Evolutionary conservation across 2,329 filamentous ascomycete genomes (phyloP).

Genomic region (Dactylellina leptospora): DNA sequence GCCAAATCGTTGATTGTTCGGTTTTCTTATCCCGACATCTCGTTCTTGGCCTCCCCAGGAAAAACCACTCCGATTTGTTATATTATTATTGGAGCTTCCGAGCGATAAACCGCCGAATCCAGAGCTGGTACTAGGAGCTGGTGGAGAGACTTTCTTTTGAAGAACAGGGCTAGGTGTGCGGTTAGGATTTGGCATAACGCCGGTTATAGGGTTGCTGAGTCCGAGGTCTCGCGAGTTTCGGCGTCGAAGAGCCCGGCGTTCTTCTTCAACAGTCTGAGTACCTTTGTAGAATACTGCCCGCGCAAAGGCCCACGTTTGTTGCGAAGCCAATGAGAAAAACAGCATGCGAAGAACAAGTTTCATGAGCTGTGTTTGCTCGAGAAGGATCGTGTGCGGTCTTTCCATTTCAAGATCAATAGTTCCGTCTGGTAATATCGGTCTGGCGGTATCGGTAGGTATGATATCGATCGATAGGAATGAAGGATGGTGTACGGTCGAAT

Average conservation of each 20-base stretch:
- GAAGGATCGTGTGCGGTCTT: not conserved
- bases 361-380: constrained; percentile 8
- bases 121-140: not conserved
- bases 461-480: constrained; percentile 9
- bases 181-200: constrained; percentile 16
- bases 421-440: constrained; percentile 17
- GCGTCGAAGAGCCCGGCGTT: not conserved
- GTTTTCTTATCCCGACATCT: constrained; percentile 35
- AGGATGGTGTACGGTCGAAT: not conserved
- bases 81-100: not conserved
- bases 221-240: constrained; percentile 32
- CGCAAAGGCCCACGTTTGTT: constrained; percentile 50
- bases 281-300: constrained; percentile 27
- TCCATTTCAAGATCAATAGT: constrained; percentile 16
- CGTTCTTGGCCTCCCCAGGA: constrained; percentile 30
- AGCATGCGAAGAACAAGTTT: constrained; percentile 31
- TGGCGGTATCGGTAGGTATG: constrained; percentile 25
- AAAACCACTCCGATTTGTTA: constrained; percentile 28
- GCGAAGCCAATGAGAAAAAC: constrained; percentile 41
- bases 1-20: constrained; percentile 33
- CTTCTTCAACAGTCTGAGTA: constrained; percentile 16
- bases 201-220: constrained; percentile 27
- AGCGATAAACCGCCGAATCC: constrained; percentile 47
- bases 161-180: constrained; percentile 3
- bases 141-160: constrained; percentile 6